Percentiles rank a stretch among this genome's conserved stretches.
phyloP scores from a whole-genome alignment of 352 stramenopile species.

The Pythium sukuiense region DNA sequence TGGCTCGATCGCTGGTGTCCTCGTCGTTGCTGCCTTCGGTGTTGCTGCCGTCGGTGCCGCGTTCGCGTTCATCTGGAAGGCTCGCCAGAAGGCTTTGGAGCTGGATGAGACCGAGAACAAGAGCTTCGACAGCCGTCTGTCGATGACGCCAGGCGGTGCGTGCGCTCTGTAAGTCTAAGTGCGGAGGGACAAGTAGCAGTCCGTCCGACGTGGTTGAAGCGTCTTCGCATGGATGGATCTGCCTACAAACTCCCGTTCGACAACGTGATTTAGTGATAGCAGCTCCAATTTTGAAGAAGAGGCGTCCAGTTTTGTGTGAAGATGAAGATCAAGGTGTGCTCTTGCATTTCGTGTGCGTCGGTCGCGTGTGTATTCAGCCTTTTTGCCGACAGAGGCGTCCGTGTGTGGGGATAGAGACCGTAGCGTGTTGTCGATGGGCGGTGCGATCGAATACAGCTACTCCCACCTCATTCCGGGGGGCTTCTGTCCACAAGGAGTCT shows the following conservation, averaged over 20 bases:
- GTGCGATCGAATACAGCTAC: background rate
- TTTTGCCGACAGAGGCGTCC: background rate
- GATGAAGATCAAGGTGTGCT: slow-evolving; percentile 2
- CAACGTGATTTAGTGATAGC: slow-evolving; percentile 29
- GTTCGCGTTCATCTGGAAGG: slow-evolving; percentile 80
- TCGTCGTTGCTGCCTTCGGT: slow-evolving; percentile 35
- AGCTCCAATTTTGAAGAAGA: slow-evolving; percentile 15
- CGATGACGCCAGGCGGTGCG: slow-evolving; percentile 53
- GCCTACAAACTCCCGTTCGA: background rate
- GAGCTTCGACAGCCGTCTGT: slow-evolving; percentile 37
- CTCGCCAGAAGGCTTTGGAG: slow-evolving; percentile 60
- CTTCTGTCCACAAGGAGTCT: background rate
- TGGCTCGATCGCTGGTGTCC: slow-evolving; percentile 24
- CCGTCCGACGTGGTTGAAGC: slow-evolving; percentile 26
- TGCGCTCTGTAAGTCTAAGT: slow-evolving; percentile 46
- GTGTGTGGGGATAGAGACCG: background rate
- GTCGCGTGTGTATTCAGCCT: background rate
- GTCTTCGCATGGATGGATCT: slow-evolving; percentile 17
- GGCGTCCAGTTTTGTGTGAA: slow-evolving; percentile 7
- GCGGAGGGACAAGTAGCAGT: slow-evolving; percentile 11
- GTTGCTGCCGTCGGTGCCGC: slow-evolving; percentile 49
- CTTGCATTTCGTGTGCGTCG: slow-evolving; percentile 3
- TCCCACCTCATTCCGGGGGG: background rate
- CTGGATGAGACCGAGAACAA: slow-evolving; percentile 51
- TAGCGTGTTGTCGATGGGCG: background rate